Evolutionary conservation across 805 yeast genomes (phyloP), one percentile per base, ranked within the genome.

Genomic region (Barnettozyma salicaria): DNA sequence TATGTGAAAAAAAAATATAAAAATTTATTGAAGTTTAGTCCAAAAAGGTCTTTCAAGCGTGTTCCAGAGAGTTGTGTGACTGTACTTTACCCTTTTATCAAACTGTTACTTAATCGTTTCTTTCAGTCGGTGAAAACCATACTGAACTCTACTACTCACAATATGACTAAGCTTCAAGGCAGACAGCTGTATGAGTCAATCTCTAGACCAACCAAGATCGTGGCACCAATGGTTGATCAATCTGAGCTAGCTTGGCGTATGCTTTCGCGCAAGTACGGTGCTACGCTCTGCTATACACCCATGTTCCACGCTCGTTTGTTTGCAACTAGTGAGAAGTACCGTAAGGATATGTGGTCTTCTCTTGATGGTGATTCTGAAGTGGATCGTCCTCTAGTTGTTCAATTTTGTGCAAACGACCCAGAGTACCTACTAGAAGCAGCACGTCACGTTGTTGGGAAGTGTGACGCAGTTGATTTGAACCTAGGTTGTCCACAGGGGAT

Each of bases 181-280:
- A 68, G 94, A 42, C 76, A 72, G 32, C 70, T 92, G 2, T 90
- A 64, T 56, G 70, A 83, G 30, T 60, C 72, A 11, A 65, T 90
- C 12, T 92, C 92, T 0, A 52, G 62, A 17, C 98, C 98, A 3
- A 74, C 68, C 34, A 85, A 82, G 45, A 80, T 92, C 19, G 92
- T 92, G 16, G 98, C 97, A 4, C 99, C 99, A 2, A 90, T 92
- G 97, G 99, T 92, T 14, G 99, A 92, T 59, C 97, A 88, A 48
- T 79, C 90, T 4, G 99, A 92, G 55, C 68, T 92, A 14, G 97
- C 95, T 2, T 92, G 97, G 97, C 70, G 99, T 46, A 72, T 85
- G 13, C 64, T 92, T 12, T 83, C 95, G 4, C 70, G 97, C 39
- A 68, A 72, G 41, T 81, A 89, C 52, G 99, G 99, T 4, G 97